Base-by-base conservation (phyloP, 192 early-diverging fungal genomes). In the Backusella westeae region DNA sequence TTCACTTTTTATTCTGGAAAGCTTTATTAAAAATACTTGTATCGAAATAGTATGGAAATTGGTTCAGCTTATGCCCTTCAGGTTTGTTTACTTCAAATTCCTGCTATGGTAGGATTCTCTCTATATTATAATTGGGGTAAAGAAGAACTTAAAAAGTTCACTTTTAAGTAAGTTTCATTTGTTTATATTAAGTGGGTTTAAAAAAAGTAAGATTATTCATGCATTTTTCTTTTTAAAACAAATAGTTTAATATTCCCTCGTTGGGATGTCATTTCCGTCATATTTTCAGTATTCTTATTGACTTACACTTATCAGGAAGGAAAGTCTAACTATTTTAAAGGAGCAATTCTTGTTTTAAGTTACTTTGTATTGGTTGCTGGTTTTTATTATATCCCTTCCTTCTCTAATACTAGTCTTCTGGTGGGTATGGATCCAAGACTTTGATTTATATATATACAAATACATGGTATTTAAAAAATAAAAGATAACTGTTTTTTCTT, bases 301-400 rank as follows among this genome's bases (percentile, higher is more conserved):
- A 96, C 94, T 12, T 97, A 97, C 77, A 92, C 97, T 19, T 97
- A 96, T 83, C 92, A 94, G 72, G 97, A 99, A 83, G 96, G 96
- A 77, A 97, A 94, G 82, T 86, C 90, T 65, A 98, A 99, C 84
- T 98, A 99, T 85, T 99, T 99, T 81, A 98, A 99, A 85, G 97
- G 96, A 52, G 84, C 90, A 5, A 95, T 99, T 67, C 84, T 99
- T 73, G 88, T 96, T 41, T 79, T 98, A 36, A 92, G 91, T 52
- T 99, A 99, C 82, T 82, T 82, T 65, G 91, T 98, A 12, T 86
- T 97, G 75, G 87, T 96, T 79, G 88, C 88, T 14, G 92, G 90
- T 6, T 96, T 94, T 81, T 89, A 87, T 38, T 99, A 89, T 82
- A 91, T 89, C 53, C 91, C 93, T 59, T 70, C 80, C 19, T 77